phyloP scores from a whole-genome alignment of 1,284 basidiomycete species.

The Hymenochaete sp. region DNA sequence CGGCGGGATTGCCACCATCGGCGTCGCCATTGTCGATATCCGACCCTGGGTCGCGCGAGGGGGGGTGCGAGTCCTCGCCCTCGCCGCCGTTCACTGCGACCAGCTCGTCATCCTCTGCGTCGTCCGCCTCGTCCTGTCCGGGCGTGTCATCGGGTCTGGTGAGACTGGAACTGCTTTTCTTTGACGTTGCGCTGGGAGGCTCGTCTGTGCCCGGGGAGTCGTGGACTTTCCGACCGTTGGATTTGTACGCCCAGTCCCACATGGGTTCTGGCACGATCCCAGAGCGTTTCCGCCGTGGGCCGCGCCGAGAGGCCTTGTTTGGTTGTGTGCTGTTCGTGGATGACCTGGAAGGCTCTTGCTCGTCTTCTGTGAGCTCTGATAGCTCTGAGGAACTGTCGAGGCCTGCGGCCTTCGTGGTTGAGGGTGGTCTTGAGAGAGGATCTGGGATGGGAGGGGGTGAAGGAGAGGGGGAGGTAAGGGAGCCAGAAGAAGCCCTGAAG shows the following conservation, averaged over 20 bases:
- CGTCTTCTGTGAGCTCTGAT: slow-evolving; percentile 73
- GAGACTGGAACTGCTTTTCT: slow-evolving; percentile 23
- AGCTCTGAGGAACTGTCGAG: slow-evolving; percentile 66
- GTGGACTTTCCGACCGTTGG: slow-evolving; percentile 13
- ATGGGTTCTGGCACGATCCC: slow-evolving; percentile 63
- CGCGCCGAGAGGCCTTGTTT: slow-evolving; percentile 22
- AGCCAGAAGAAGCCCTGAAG: slow-evolving; percentile 50
- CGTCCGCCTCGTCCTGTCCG: slow-evolving; percentile 21
- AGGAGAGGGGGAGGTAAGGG: slow-evolving; percentile 54
- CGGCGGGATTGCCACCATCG: slow-evolving; percentile 11
- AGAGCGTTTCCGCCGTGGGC: slow-evolving; percentile 48
- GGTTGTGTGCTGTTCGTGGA: slow-evolving; percentile 11
- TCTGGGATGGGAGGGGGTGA: slow-evolving; percentile 29
- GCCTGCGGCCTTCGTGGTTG: slow-evolving; percentile 14
- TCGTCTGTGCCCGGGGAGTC: slow-evolving; percentile 23
- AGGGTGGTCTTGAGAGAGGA: slow-evolving; percentile 21
- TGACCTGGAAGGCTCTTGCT: slow-evolving; percentile 31
- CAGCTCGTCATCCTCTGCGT: slow-evolving; percentile 22
- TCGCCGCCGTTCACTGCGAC: slow-evolving; percentile 19
- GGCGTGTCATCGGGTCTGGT: slow-evolving; percentile 21
- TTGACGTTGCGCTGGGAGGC: slow-evolving; percentile 33
- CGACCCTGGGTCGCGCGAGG: slow-evolving; percentile 1
- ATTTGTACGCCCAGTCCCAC: slow-evolving; percentile 70
- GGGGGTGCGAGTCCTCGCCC: background rate
- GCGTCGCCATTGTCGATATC: slow-evolving; percentile 8